Conservation (phyloP, 257 asterid species). For the Apocynum venetum region DNA sequence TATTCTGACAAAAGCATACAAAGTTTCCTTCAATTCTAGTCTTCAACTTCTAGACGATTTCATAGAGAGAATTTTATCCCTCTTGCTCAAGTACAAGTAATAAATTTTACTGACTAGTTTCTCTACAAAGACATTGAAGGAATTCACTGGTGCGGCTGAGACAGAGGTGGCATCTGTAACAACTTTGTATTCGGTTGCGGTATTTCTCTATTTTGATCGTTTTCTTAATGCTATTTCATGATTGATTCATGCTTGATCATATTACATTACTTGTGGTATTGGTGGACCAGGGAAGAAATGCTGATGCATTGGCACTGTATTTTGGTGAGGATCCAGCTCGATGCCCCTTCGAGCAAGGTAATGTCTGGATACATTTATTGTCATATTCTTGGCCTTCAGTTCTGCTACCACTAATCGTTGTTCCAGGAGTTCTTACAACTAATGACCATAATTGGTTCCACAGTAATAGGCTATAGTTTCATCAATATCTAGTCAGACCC, state of each 20-base stretch:
- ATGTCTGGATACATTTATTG: neutral
- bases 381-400: neutral
- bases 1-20: neutral
- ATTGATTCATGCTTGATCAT: slow-evolving; percentile 10
- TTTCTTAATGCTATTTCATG: slow-evolving; percentile 9
- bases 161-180: slow-evolving; percentile 66
- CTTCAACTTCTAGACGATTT: neutral
- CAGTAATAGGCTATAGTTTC: neutral
- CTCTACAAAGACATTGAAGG: slow-evolving; percentile 69
- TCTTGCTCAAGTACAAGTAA: neutral
- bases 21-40: neutral
- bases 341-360: slow-evolving; percentile 99
- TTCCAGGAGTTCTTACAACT: neutral
- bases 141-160: slow-evolving; percentile 75
- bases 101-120: neutral
- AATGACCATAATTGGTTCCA: neutral
- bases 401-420: neutral
- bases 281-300: slow-evolving; percentile 80
- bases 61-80: neutral
- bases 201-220: slow-evolving; percentile 31
- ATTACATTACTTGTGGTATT: slow-evolving; percentile 16
- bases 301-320: slow-evolving; percentile 92
- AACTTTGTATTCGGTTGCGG: slow-evolving; percentile 81
- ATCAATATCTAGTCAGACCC: neutral
- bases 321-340: slow-evolving; percentile 97